phyloP scores from a whole-genome alignment of 345 rosid species.

The Sisymbrium irio region DNA sequence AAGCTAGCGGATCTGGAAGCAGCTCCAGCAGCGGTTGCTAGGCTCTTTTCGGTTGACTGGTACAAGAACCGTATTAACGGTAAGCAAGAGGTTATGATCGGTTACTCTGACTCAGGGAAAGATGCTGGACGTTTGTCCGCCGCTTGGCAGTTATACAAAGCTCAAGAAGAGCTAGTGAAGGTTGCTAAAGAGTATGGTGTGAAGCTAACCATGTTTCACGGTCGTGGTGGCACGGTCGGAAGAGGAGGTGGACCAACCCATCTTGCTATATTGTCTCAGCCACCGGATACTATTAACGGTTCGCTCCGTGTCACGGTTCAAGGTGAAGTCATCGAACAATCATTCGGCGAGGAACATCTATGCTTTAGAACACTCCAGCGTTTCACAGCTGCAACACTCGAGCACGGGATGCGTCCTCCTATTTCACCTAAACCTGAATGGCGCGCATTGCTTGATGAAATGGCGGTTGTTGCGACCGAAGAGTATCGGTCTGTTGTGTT shows the following conservation, averaged over 20 bases:
- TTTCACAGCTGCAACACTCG: slow-evolving; percentile 92
- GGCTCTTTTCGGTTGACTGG: slow-evolving; percentile 95
- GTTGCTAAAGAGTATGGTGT: slow-evolving; percentile 86
- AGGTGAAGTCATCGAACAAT: slow-evolving; percentile 97
- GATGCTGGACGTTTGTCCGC: slow-evolving; percentile 96
- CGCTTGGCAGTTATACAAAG: slow-evolving; percentile 96
- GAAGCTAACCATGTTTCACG: slow-evolving; percentile 96
- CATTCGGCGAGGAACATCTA: slow-evolving; percentile 93
- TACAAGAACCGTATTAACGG: slow-evolving; percentile 87
- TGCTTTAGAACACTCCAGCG: slow-evolving; percentile 95
- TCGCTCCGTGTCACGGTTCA: slow-evolving; percentile 94
- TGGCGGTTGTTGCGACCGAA: slow-evolving; percentile 88
- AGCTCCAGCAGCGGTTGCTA: slow-evolving; percentile 92
- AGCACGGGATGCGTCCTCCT: slow-evolving; percentile 95
- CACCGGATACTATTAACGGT: slow-evolving; percentile 93
- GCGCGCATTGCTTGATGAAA: slow-evolving; percentile 85
- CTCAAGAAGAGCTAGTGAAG: slow-evolving; percentile 95
- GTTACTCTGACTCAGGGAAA: slow-evolving; percentile 97
- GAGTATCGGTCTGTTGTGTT: slow-evolving; percentile 90
- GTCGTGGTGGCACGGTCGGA: slow-evolving; percentile 99
- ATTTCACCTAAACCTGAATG: slow-evolving; percentile 94
- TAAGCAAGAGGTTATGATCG: slow-evolving; percentile 98
- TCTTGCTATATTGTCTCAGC: slow-evolving; percentile 98
- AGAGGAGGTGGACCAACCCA: slow-evolving; percentile 99
- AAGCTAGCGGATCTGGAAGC: slow-evolving; percentile 96